A percentile compares a stretch with the other conserved stretches of the same genome.
phyloP scores from a whole-genome alignment of 1,139 yeast species.

The Neolecta irregularis region DNA sequence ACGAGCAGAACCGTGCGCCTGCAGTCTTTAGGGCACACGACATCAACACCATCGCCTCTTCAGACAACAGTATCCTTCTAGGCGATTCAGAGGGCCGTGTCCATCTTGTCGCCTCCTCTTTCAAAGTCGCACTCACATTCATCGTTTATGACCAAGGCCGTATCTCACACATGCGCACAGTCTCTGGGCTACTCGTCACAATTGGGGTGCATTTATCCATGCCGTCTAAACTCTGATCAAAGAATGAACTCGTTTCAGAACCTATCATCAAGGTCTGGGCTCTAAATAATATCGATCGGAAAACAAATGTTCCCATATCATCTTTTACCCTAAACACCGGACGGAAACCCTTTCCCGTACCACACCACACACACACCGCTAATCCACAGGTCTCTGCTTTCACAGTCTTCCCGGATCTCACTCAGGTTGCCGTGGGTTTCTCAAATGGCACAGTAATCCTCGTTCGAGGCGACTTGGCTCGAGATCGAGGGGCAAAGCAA shows the following conservation, averaged over 20 bases:
- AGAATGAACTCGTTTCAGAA: constrained; percentile 4
- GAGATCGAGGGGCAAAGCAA: constrained; percentile 85
- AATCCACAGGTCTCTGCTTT: constrained; percentile 35
- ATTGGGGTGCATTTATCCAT: no score
- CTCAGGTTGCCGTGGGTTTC: constrained; percentile 66
- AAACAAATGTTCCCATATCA: neutral
- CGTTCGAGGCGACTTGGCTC: constrained; percentile 70
- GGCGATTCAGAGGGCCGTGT: no score
- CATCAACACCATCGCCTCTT: no score
- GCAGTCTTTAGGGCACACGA: no score
- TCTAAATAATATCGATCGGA: neutral
- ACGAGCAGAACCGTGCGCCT: no score
- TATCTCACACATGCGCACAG: no score
- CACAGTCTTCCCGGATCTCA: constrained; percentile 38
- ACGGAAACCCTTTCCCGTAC: constrained; percentile 7
- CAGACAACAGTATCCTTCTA: no score
- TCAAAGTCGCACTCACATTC: no score
- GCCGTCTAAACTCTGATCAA: no score
- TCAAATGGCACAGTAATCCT: constrained; percentile 75
- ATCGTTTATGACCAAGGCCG: no score
- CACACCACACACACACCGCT: constrained; percentile 3
- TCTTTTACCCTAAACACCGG: constrained; percentile 2
- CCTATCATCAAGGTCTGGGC: constrained; percentile 8
- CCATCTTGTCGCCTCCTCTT: no score
- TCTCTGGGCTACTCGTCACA: constrained; percentile 3